Percentiles rank a stretch among this genome's conserved stretches.
Evolutionary conservation across 768 basidiomycete genomes (phyloP).

Genomic region (Lentinus brumalis): DNA sequence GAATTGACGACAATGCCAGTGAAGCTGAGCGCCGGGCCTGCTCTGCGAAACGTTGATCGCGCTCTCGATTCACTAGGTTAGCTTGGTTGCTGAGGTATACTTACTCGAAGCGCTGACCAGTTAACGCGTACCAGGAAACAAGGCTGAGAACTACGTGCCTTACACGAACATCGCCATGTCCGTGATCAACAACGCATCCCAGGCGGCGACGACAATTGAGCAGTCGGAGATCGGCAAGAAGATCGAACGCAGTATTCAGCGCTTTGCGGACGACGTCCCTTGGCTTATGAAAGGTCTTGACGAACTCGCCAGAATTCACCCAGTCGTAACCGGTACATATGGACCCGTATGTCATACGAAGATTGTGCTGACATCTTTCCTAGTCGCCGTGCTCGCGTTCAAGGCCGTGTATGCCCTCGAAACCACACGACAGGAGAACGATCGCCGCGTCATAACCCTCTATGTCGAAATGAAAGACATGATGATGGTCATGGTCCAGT

Average conservation of each 20-base stretch:
- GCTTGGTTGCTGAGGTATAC: too few species aligned
- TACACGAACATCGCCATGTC: not conserved
- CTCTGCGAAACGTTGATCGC: not conserved
- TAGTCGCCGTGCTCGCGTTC: conserved; percentile 51
- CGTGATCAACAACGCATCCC: not conserved
- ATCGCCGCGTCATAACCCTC: conserved; percentile 47
- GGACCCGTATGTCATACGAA: not conserved
- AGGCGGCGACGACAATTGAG: not conserved
- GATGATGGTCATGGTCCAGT: conserved; percentile 50
- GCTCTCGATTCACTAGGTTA: not conserved
- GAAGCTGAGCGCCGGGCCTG: not conserved
- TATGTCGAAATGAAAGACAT: conserved; percentile 53
- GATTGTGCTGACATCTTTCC: not conserved
- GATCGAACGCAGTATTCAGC: conserved; percentile 19
- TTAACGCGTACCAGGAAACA: not conserved
- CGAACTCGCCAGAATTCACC: conserved; percentile 30
- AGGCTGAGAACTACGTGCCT: not conserved
- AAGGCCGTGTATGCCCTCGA: conserved; percentile 49
- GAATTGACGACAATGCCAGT: not conserved
- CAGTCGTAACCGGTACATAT: conserved; percentile 27
- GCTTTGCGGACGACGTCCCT: conserved; percentile 27
- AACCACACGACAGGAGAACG: conserved; percentile 49
- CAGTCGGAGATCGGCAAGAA: conserved; percentile 3
- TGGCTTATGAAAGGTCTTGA: conserved; percentile 28
- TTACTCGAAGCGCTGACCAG: not conserved